These are phyloP conservation scores for Xerophyta viscosa DNA, from an alignment of 106 monocot species.

Conservation along the genomic window DNA sequence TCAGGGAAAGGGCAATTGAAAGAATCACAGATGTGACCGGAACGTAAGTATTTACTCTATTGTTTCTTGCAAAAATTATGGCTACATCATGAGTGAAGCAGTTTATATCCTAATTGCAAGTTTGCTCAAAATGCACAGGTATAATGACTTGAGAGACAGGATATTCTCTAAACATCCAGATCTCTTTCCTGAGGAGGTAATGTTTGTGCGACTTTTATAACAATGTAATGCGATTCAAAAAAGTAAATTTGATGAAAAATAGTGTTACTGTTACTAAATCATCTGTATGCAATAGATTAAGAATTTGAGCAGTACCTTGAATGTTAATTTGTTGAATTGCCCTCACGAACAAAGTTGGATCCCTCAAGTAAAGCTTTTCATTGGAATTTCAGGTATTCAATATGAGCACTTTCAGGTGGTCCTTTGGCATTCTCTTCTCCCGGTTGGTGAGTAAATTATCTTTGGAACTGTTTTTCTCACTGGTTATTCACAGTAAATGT, in stretches of 20 bases:
- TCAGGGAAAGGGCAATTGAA: slow-evolving; percentile 86
- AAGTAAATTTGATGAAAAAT: too few relatives aligned
- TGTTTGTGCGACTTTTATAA: background rate
- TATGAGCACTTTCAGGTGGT: slow-evolving; percentile 87
- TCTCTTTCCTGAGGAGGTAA: slow-evolving; percentile 92
- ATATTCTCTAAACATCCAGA: slow-evolving; percentile 84
- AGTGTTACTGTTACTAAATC: too few relatives aligned
- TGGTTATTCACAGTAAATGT: background rate
- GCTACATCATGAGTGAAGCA: too few relatives aligned
- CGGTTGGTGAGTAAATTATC: slow-evolving; percentile 40
- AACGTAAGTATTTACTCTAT: slow-evolving; percentile 39
- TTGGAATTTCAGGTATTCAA: slow-evolving; percentile 87
- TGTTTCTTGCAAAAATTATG: background rate
- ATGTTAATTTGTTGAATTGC: too few relatives aligned
- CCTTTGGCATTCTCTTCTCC: slow-evolving; percentile 97
- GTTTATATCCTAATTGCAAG: background rate
- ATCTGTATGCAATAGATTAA: too few relatives aligned
- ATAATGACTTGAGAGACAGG: slow-evolving; percentile 61
- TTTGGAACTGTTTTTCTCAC: background rate
- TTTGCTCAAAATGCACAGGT: slow-evolving; percentile 35
- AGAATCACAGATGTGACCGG: slow-evolving; percentile 76
- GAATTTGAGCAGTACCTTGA: too few relatives aligned
- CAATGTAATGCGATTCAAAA: too few relatives aligned
- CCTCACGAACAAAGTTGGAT: too few relatives aligned
- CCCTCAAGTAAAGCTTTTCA: too few relatives aligned